Base-by-base conservation (phyloP, 2,329 filamentous ascomycete species). In the Sporothrix curviconia region DNA sequence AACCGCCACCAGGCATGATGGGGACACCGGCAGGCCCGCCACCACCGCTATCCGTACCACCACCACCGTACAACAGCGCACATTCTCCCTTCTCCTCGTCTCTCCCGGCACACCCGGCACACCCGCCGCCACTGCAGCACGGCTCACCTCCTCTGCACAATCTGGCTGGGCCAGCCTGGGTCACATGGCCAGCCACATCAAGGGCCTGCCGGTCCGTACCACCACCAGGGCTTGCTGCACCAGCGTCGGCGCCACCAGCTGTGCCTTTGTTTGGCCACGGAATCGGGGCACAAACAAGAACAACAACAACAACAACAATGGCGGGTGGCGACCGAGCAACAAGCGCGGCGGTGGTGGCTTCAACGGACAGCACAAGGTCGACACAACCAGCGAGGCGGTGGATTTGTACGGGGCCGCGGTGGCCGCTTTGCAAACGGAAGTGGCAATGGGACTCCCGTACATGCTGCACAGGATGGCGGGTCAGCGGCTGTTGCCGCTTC, bases 1-100 rank as follows among this genome's bases (percentile, higher is more conserved):
- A 24, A n/a, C 64, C 61, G 8, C 63, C 65, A 12, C 57, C 63
- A 0, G 55, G 55, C 22, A 47, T 60, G 11, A 67, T 65, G 36
- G 67, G 66, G 4, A 62, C 64, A 1, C 57, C 60, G 3, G 43
- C 40, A 8, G 54, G 25, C 1, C 25, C 39, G 12, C 37, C 50
- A n/a, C 55, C 61, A 19, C 65, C 63, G 8, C n/a, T n/a, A n/a
- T n/a, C n/a, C n/a, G n/a, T n/a, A n/a, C n/a, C n/a, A n/a, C n/a
- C n/a, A n/a, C n/a, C n/a, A n/a, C 50, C 62, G 1, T 61, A 61
- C 3, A 62, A 62, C 34, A 39, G 34, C 9, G 42, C 60, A 3
- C 39, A 49, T 2, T 52, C n/a, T n/a, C n/a, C 62, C 4, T 66
- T 65, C 30, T 8, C 60, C 58, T 7, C 64, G 58, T 37, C 53